Evolutionary conservation across 495 filamentous ascomycete species (phyloP).

Genomic region (Penicillium malachiteum): DNA sequence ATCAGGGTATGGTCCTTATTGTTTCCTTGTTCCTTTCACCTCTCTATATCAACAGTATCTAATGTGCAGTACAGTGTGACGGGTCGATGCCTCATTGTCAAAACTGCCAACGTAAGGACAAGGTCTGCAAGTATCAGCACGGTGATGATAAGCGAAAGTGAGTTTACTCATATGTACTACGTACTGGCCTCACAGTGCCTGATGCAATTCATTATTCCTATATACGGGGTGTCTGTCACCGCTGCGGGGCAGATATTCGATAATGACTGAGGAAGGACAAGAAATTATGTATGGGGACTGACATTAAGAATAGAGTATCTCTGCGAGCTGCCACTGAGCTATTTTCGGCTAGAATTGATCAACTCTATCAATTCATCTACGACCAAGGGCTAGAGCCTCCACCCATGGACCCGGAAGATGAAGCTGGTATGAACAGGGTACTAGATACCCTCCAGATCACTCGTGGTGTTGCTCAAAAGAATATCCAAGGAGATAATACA

Average conservation of each 20-base stretch:
- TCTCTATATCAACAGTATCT: background rate
- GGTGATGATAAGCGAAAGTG: conserved; percentile 52
- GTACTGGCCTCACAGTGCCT: background rate
- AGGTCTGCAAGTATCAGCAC: conserved; percentile 49
- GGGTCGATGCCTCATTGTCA: conserved; percentile 45
- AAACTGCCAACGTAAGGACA: conserved; percentile 50
- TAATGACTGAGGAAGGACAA: background rate
- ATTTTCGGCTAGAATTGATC: conserved; percentile 47
- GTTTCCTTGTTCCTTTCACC: too few species aligned
- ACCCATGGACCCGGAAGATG: conserved; percentile 45
- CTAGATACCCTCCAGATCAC: conserved; percentile 47
- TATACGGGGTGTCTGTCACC: background rate
- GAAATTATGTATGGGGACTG: background rate
- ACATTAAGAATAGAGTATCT: conserved; percentile 37
- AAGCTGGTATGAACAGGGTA: conserved; percentile 44
- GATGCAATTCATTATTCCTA: too few species aligned
- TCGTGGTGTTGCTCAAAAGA: conserved; percentile 22
- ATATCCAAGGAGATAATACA: conserved; percentile 1
- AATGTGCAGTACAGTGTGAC: conserved; percentile 36
- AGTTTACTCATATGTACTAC: conserved; percentile 8
- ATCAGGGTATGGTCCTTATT: conserved; percentile 34
- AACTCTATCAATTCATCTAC: conserved; percentile 46
- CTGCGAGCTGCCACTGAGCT: conserved; percentile 49
- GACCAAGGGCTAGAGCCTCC: conserved; percentile 43
- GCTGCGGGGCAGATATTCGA: background rate